Evolutionary conservation across 352 stramenopile genomes (phyloP).

Genomic region (Pythium oligandrum): DNA sequence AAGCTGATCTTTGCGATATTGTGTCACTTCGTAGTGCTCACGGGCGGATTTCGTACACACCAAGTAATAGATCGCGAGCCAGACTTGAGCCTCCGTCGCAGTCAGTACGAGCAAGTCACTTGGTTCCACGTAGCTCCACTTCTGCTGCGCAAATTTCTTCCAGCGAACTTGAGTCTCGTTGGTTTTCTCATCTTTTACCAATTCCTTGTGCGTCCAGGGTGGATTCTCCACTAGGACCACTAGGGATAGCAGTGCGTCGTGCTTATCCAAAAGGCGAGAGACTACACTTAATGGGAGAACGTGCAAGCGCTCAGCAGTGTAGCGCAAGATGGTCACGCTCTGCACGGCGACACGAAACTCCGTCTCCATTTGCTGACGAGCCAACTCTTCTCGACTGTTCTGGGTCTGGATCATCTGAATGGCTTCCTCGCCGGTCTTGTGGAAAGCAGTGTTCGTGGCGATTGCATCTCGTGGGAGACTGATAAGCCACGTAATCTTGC

Average conservation of each 20-base stretch:
- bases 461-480: constrained; percentile 54
- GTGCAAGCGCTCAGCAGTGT: constrained; percentile 87
- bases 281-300: constrained; percentile 84
- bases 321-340: constrained; percentile 86
- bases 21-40: constrained; percentile 93
- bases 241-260: constrained; percentile 92
- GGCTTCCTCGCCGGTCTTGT: constrained; percentile 64
- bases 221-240: constrained; percentile 93
- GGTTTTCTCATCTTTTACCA: constrained; percentile 18
- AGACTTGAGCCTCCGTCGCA: constrained; percentile 92
- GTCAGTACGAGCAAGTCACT: constrained; percentile 91
- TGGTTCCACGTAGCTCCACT: constrained; percentile 85
- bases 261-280: constrained; percentile 93
- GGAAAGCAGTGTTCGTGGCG: constrained; percentile 51
- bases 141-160: constrained; percentile 92
- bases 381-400: constrained; percentile 50
- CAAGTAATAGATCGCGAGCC: constrained; percentile 94
- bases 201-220: constrained; percentile 90
- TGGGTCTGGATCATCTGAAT: constrained; percentile 60
- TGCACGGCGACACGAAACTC: constrained; percentile 85
- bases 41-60: constrained; percentile 89
- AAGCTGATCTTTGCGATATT: constrained; percentile 91
- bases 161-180: constrained; percentile 43
- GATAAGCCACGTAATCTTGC: constrained; percentile 87
- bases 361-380: constrained; percentile 76